Base-by-base conservation (phyloP, 495 filamentous ascomycete species). In the Talaromyces proteolyticus region DNA sequence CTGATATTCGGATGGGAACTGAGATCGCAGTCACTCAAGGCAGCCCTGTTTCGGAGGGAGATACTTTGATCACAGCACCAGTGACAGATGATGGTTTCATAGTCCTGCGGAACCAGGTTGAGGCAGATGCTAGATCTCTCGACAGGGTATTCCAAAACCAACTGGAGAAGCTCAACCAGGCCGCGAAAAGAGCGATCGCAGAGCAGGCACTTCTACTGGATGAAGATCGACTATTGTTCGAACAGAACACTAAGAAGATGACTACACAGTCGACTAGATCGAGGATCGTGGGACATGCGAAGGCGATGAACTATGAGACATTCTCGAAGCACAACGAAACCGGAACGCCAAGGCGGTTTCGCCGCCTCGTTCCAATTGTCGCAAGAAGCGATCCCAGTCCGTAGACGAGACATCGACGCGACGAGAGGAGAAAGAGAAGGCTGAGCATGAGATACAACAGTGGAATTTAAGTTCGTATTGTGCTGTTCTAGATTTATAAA, bases 231-330 rank as follows among this genome's bases (percentile, higher is more conserved):
- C 53, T 54, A 46, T 56, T 62, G 43, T 29, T 47, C 40, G 51
- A 50, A 52, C 62, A 66, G 14, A 67, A 69, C 44, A 57, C 61
- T 53, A 55, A 63, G 56, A 57, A 53, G 42, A 57, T 57, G 41
- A 47, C 42, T 55, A 57, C 57, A 45, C 45, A 60, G 60, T 66
- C 61, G 18, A 66, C 53, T 49, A 55, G 50, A 48, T 55, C 56
- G 49, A 25, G 44, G 25, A 44, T 63, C n/a, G 34, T 68, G 55
- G 61, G 58, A 42, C 57, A 61, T 52, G 60, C 53, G 34, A 67
- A 63, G 54, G 64, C 64, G 0, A 66, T 66, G 57, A 67, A 58
- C 57, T 68, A 56, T 57, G 61, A 69, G 56, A 69, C 51, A 54
- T 69, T 37, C 55, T 62, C 50, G 49, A 59, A 53, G 62, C 57